These are phyloP conservation scores for Tympanopsis confertula DNA, from an alignment of 2,329 filamentous ascomycete genomes.

Conservation along the genomic window DNA sequence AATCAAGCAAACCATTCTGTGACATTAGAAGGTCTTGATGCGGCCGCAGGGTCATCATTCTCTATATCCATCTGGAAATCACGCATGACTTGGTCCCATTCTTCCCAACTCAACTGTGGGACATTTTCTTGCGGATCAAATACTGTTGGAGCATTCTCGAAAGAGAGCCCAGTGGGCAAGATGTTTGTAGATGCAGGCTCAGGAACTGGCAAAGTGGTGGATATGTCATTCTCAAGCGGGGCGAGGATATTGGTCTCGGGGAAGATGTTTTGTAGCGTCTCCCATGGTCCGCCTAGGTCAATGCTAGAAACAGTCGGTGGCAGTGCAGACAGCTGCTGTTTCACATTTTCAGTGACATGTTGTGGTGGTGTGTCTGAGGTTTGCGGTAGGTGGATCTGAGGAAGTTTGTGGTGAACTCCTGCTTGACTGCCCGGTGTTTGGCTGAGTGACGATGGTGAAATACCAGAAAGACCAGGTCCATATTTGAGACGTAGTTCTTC, in stretches of 20 bases:
- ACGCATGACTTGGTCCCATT: slow-evolving; percentile 1
- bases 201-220: neutral
- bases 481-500: neutral
- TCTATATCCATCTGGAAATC: slow-evolving; percentile 1
- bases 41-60: neutral
- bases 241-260: neutral
- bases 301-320: neutral
- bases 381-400: neutral
- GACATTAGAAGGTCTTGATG: neutral
- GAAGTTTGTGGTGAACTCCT: neutral
- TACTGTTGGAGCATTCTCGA: too few species aligned
- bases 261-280: neutral
- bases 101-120: neutral
- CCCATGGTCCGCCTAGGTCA: neutral
- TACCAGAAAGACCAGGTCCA: too few species aligned
- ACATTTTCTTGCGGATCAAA: too few species aligned
- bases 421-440: too few species aligned
- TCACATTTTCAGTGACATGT: neutral
- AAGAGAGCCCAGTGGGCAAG: neutral
- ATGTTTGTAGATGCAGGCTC: neutral
- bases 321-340: too few species aligned
- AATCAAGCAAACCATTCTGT: neutral
- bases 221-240: neutral
- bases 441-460: too few species aligned
- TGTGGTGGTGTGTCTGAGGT: neutral